These are phyloP conservation scores for Myxozyma neglecta DNA, from an alignment of 805 yeast genomes.

Conservation along the genomic window DNA sequence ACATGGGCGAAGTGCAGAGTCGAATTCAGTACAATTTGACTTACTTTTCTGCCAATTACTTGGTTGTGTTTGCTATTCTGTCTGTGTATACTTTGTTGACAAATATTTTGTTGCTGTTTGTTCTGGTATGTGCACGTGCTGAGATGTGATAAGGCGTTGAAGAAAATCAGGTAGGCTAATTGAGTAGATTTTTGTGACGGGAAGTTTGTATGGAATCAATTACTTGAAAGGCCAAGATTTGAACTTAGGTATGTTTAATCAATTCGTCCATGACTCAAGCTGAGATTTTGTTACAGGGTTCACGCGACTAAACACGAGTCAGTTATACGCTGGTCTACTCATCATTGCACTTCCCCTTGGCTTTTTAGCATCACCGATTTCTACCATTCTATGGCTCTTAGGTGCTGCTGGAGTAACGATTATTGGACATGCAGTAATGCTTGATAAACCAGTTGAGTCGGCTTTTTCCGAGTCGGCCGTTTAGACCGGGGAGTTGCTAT, in stretches of 20 bases:
- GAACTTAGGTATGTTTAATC: constrained; percentile 45
- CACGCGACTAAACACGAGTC: constrained; percentile 70
- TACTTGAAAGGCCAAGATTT: constrained; percentile 81
- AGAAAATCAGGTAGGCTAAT: constrained; percentile 64
- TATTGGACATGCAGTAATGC: constrained; percentile 79
- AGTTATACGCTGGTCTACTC: constrained; percentile 78
- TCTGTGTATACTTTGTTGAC: constrained; percentile 85
- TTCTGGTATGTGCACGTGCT: constrained; percentile 47
- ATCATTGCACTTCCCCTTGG: constrained; percentile 79
- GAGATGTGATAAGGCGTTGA: constrained; percentile 56
- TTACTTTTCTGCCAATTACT: constrained; percentile 85
- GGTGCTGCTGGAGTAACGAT: constrained; percentile 81
- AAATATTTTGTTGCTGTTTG: constrained; percentile 80
- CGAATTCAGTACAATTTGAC: constrained; percentile 84
- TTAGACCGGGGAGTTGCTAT: constrained; percentile 30
- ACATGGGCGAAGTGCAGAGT: constrained; percentile 84
- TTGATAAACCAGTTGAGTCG: constrained; percentile 95
- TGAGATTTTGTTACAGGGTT: constrained; percentile 41
- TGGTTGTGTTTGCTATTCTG: constrained; percentile 66
- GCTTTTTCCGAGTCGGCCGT: constrained; percentile 79
- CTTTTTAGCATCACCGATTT: constrained; percentile 82
- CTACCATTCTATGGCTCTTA: constrained; percentile 87
- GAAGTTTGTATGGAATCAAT: constrained; percentile 76
- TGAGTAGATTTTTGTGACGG: constrained; percentile 65
- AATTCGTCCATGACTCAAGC: neutral